Evolutionary conservation across 2,329 filamentous ascomycete genomes (phyloP), one percentile per base, ranked within the genome.

Genomic region (Cladosporium sp.): DNA sequence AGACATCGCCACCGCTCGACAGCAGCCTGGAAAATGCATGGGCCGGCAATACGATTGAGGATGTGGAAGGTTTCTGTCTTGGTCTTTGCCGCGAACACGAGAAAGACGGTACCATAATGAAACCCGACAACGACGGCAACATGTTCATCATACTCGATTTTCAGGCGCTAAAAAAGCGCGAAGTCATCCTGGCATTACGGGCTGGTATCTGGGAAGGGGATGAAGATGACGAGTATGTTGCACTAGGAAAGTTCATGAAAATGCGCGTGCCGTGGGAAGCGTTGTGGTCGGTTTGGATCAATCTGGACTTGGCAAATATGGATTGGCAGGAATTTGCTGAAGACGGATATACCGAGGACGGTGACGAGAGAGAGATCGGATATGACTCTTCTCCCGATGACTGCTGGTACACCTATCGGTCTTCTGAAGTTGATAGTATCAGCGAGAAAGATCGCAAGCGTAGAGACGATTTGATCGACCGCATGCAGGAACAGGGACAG

Each of bases 61-160:
- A 64, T 12, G 37, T 64, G 35, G 60, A 62, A 44, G 25, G 20
- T 17, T 64, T 50, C 34, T 47, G 56, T 39, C 57, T 62, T 5
- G 60, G 12, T 32, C 28, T 32, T 32, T 32, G 28, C 28, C 28
- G 28, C 28, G 8, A 3, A 10, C 9, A 32, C 28, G 28, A 32
- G 28, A 32, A 32, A 9, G 8, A 32, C 8, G 28, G 12, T 10
- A 9, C 3, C 2, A 32, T 4, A 4, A 5, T 32, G 28, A 32
- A 32, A 32, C 28, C 28, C 28, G 28, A 32, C 28, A 32, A 32
- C 12, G 28, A 32, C 28, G 28, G 28, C 28, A 32, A 32, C 28
- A 61, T 15, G 44, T 47, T 4, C 28, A 44, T 4, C 32, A 19
- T 6, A 7, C 19, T 20, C 28, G 22, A n/a, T 20, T 34, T 12